A percentile compares a stretch with the other conserved stretches of the same genome.
phyloP scores from a whole-genome alignment of 768 basidiomycete genomes.

The Lactarius sanguifluus region DNA sequence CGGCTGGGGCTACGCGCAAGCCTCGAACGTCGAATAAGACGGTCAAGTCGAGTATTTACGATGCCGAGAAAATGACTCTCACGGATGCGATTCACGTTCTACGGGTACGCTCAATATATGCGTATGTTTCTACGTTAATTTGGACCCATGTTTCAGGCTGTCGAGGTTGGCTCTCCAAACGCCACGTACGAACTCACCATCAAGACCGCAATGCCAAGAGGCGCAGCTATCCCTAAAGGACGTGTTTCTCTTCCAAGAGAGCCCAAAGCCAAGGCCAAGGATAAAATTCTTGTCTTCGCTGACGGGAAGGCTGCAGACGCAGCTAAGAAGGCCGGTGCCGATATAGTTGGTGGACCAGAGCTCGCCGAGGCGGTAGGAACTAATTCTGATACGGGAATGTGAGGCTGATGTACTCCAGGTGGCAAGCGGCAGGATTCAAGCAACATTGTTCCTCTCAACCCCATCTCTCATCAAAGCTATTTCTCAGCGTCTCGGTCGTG shows the following conservation, averaged over 20 bases:
- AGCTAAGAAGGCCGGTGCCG: slow-evolving; percentile 84
- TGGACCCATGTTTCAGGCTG: slow-evolving; percentile 51
- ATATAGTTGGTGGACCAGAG: slow-evolving; percentile 88
- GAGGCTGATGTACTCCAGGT: slow-evolving; percentile 47
- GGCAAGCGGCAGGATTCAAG: slow-evolving; percentile 67
- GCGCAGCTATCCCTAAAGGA: slow-evolving; percentile 84
- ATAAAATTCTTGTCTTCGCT: slow-evolving; percentile 90
- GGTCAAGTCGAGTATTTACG: slow-evolving; percentile 54
- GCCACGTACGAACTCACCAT: slow-evolving; percentile 80
- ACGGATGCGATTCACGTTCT: slow-evolving; percentile 66
- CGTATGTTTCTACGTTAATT: slow-evolving; percentile 37
- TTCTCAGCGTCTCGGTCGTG: slow-evolving; percentile 73
- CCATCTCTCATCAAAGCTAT: slow-evolving; percentile 76
- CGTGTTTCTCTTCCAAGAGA: slow-evolving; percentile 84
- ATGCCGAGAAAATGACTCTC: slow-evolving; percentile 65
- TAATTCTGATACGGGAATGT: slow-evolving; percentile 19
- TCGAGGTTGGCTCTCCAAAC: slow-evolving; percentile 75
- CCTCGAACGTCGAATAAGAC: slow-evolving; percentile 51
- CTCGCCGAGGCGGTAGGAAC: slow-evolving; percentile 79
- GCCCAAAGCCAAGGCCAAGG: slow-evolving; percentile 65
- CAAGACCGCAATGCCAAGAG: slow-evolving; percentile 75
- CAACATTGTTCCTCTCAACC: slow-evolving; percentile 83
- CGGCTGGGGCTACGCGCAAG: slow-evolving; percentile 56
- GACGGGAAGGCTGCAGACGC: slow-evolving; percentile 80
- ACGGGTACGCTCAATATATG: slow-evolving; percentile 36